Evolutionary conservation across 352 stramenopile genomes (phyloP).

Genomic region (Globisporangium abappressorium): DNA sequence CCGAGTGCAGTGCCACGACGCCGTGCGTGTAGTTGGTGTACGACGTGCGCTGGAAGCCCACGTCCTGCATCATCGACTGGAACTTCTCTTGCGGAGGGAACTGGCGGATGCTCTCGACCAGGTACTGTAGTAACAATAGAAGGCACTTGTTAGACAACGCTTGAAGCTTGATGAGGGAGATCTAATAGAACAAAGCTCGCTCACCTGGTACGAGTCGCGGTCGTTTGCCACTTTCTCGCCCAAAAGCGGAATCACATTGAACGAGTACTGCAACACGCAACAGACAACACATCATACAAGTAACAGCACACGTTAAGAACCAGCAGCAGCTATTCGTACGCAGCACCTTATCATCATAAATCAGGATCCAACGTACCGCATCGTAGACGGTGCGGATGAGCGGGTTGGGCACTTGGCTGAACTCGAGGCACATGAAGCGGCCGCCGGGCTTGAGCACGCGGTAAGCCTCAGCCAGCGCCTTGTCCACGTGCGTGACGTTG

Average conservation of each 20-base stretch:
- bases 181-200: not conserved
- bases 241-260: conserved; percentile 96
- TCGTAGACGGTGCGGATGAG: conserved; percentile 95
- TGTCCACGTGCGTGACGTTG: conserved; percentile 98
- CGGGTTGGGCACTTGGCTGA: conserved; percentile 93
- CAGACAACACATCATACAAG: conserved; percentile 3
- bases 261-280: conserved; percentile 90
- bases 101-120: conserved; percentile 99
- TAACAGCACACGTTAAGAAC: not conserved
- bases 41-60: conserved; percentile 91
- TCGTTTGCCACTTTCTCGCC: conserved; percentile 95
- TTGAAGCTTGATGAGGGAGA: not conserved
- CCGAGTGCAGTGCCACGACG: conserved; percentile 96
- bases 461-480: conserved; percentile 92
- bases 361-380: conserved; percentile 36
- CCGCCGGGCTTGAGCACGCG: conserved; percentile 95
- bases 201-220: conserved; percentile 94
- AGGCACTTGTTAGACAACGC: not conserved
- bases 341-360: not conserved
- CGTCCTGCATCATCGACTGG: conserved; percentile 91
- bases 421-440: conserved; percentile 98
- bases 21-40: conserved; percentile 98
- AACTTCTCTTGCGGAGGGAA: conserved; percentile 98
- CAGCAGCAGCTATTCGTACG: not conserved
- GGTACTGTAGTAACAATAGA: conserved; percentile 68